Evolutionary conservation across 2,329 filamentous ascomycete species (phyloP).

Genomic region (Byssothecium circinans): DNA sequence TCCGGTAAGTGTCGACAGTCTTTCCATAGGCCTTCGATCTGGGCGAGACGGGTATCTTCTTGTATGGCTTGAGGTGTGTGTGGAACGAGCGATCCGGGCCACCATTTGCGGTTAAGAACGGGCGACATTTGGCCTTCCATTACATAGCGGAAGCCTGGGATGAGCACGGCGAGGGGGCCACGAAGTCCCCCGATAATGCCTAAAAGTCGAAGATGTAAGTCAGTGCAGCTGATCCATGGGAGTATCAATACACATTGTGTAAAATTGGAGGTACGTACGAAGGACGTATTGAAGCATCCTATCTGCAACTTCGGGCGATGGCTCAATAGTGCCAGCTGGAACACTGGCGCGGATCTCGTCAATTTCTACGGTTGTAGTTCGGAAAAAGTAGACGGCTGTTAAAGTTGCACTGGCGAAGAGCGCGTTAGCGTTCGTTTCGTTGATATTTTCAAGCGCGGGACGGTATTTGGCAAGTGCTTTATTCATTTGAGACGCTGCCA

Average conservation of each 20-base stretch:
- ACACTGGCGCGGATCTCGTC: slow-evolving; percentile 31
- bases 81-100: slow-evolving; percentile 28
- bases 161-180: slow-evolving; percentile 33
- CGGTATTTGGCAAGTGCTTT: slow-evolving; percentile 35
- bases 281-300: slow-evolving; percentile 31
- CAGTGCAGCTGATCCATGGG: neutral
- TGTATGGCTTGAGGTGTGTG: slow-evolving; percentile 26
- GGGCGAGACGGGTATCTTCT: slow-evolving; percentile 30
- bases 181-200: slow-evolving; percentile 33
- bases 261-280: slow-evolving; percentile 2
- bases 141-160: slow-evolving; percentile 36
- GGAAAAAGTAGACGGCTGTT: slow-evolving; percentile 39
- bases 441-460: slow-evolving; percentile 36
- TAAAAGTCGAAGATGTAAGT: neutral
- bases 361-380: slow-evolving; percentile 34
- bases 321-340: slow-evolving; percentile 16
- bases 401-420: slow-evolving; percentile 41
- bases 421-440: slow-evolving; percentile 47
- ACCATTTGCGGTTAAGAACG: slow-evolving; percentile 37
- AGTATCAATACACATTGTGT: neutral
- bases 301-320: slow-evolving; percentile 25
- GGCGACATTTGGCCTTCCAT: slow-evolving; percentile 26
- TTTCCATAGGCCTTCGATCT: slow-evolving; percentile 32
- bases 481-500: slow-evolving; percentile 40
- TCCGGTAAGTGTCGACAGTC: slow-evolving; percentile 3